phyloP scores from a whole-genome alignment of 768 basidiomycete genomes.

The Leucocoprinus leucothites region DNA sequence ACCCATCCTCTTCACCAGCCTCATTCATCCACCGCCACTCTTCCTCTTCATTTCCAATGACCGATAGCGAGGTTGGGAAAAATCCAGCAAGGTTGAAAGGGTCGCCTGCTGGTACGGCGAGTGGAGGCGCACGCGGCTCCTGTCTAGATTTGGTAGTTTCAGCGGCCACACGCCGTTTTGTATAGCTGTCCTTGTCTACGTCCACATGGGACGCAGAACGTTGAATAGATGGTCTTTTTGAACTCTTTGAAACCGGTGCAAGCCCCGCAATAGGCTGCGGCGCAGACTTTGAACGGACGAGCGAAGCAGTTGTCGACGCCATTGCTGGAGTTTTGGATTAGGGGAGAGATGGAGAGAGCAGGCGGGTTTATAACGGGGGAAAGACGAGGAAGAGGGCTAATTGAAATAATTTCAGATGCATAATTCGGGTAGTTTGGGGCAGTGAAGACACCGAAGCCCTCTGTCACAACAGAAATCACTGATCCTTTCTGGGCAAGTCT shows the following conservation, averaged over 20 bases:
- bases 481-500: slow-evolving; percentile 6
- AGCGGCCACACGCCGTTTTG: slow-evolving; percentile 9
- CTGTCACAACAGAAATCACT: not conserved
- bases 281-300: slow-evolving; percentile 28
- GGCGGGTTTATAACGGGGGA: slow-evolving; percentile 4
- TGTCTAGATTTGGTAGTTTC: slow-evolving; percentile 1
- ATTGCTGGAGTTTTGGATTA: not conserved
- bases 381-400: not conserved
- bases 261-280: slow-evolving; percentile 23
- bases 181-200: slow-evolving; percentile 12
- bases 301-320: slow-evolving; percentile 11
- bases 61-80: slow-evolving; percentile 34
- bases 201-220: slow-evolving; percentile 22
- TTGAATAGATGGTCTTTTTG: slow-evolving; percentile 6
- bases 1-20: slow-evolving; percentile 14
- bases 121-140: slow-evolving; percentile 14
- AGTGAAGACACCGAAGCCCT: not conserved
- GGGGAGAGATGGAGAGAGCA: not conserved
- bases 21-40: slow-evolving; percentile 40
- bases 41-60: slow-evolving; percentile 22
- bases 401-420: not conserved
- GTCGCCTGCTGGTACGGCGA: slow-evolving; percentile 16
- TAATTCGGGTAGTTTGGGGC: slow-evolving; percentile 11
- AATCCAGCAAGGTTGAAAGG: slow-evolving; percentile 48
- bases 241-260: not conserved